phyloP scores from a whole-genome alignment of 768 basidiomycete genomes.

The Myochromella boudieri region DNA sequence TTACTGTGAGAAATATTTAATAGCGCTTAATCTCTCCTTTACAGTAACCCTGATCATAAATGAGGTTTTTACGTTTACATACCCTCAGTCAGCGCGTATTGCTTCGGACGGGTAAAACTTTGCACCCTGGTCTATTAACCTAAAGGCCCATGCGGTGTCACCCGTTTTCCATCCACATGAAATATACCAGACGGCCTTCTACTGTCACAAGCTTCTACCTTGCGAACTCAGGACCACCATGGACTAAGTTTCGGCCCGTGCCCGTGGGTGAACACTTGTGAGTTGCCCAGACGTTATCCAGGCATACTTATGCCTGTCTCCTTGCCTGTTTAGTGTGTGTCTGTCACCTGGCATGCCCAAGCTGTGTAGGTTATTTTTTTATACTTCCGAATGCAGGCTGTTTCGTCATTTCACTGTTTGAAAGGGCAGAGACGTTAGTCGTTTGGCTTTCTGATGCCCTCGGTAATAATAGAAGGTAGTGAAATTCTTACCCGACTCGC shows the following conservation, averaged over 20 bases:
- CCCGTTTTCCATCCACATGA: background rate
- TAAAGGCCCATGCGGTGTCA: background rate
- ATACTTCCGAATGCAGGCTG: background rate
- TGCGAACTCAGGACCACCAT: too few relatives aligned
- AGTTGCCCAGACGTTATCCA: background rate
- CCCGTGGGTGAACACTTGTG: too few relatives aligned
- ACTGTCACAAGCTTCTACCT: background rate
- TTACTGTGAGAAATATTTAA: background rate
- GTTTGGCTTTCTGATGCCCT: conserved; percentile 6
- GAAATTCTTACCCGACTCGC: background rate
- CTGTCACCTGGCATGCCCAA: background rate
- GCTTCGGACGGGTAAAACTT: too few relatives aligned
- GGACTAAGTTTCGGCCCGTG: background rate
- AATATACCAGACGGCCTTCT: background rate
- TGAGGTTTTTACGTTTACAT: too few relatives aligned
- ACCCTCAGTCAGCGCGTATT: too few relatives aligned
- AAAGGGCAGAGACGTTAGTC: conserved; percentile 3
- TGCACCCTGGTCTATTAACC: too few relatives aligned
- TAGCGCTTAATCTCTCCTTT: too few relatives aligned
- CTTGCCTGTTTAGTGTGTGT: background rate
- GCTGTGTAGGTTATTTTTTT: background rate
- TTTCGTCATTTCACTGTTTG: background rate
- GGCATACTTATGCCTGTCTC: background rate
- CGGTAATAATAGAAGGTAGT: background rate
- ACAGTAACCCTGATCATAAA: background rate